phyloP scores from a whole-genome alignment of 2,329 filamentous ascomycete genomes.

The Xylariaceae sp. region DNA sequence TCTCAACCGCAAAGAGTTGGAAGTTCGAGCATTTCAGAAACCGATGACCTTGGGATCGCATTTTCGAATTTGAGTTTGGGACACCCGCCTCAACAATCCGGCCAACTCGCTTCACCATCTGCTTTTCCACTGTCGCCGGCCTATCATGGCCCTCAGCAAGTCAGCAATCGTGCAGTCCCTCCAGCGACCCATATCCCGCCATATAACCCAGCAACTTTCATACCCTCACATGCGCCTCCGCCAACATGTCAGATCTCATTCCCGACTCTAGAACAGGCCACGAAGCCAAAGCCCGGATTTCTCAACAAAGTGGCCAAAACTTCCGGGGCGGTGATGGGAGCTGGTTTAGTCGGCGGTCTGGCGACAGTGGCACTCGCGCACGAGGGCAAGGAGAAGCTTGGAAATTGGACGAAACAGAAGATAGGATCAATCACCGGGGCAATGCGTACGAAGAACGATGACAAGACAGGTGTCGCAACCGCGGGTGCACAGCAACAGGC shows the following conservation, averaged over 20 bases:
- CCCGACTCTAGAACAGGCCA: neutral
- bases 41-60: slow-evolving; percentile 12
- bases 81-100: slow-evolving; percentile 8
- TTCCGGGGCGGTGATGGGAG: slow-evolving; percentile 8
- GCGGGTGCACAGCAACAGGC: neutral
- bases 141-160: neutral
- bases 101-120: neutral
- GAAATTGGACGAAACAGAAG: slow-evolving; percentile 19
- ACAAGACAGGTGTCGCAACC: slow-evolving; percentile 7
- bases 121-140: neutral
- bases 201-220: slow-evolving; percentile 12
- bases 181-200: slow-evolving; percentile 6
- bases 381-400: slow-evolving; percentile 18
- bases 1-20: neutral
- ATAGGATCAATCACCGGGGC: slow-evolving; percentile 13
- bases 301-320: slow-evolving; percentile 17
- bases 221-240: slow-evolving; percentile 10
- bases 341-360: slow-evolving; percentile 11
- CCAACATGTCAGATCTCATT: slow-evolving; percentile 1
- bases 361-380: slow-evolving; percentile 6
- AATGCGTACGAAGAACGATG: neutral
- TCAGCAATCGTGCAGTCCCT: neutral
- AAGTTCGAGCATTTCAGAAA: neutral
- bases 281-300: slow-evolving; percentile 14
- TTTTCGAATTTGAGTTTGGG: slow-evolving; percentile 15